A percentile compares a stretch with the other conserved stretches of the same genome.
Evolutionary conservation across 768 basidiomycete species (phyloP).

Genomic region (Rhodotorula babjevae): DNA sequence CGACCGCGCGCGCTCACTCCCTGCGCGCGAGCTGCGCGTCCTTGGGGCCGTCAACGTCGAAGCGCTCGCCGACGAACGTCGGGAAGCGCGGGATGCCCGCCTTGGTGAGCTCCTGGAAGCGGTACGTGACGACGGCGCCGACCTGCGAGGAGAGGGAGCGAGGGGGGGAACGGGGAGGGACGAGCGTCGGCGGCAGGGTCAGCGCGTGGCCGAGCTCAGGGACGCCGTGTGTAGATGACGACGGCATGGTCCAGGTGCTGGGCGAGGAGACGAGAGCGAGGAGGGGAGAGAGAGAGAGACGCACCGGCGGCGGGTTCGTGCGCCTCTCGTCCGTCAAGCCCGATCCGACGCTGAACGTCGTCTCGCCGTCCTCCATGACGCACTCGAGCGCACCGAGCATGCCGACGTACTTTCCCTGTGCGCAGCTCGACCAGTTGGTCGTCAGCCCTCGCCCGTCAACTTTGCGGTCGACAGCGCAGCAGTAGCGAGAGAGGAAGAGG

Average conservation of each 20-base stretch:
- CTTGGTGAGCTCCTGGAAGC: constrained; percentile 36
- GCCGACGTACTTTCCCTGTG: constrained; percentile 33
- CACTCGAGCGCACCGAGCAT: constrained; percentile 36
- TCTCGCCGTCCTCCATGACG: constrained; percentile 33
- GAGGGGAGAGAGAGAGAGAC: background rate
- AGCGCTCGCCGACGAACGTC: constrained; percentile 35
- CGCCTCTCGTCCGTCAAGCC: constrained; percentile 38
- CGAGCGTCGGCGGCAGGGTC: too few relatives aligned
- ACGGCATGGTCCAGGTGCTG: too few relatives aligned
- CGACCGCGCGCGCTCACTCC: background rate
- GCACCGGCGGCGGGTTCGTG: constrained; percentile 23
- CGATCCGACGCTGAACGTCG: constrained; percentile 28
- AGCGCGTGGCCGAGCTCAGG: background rate
- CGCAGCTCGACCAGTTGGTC: too few relatives aligned
- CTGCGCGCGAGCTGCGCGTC: constrained; percentile 5
- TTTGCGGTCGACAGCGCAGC: background rate
- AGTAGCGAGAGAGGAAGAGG: background rate
- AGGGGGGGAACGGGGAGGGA: background rate
- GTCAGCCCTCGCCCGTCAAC: too few relatives aligned
- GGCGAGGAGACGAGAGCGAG: background rate
- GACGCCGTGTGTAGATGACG: background rate
- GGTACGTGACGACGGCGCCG: constrained; percentile 38
- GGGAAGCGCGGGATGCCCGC: constrained; percentile 36
- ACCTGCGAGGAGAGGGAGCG: constrained; percentile 12
- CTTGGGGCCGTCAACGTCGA: constrained; percentile 19